Conservation (phyloP, 208 protist genomes). For the Trypanosoma brucei region DNA sequence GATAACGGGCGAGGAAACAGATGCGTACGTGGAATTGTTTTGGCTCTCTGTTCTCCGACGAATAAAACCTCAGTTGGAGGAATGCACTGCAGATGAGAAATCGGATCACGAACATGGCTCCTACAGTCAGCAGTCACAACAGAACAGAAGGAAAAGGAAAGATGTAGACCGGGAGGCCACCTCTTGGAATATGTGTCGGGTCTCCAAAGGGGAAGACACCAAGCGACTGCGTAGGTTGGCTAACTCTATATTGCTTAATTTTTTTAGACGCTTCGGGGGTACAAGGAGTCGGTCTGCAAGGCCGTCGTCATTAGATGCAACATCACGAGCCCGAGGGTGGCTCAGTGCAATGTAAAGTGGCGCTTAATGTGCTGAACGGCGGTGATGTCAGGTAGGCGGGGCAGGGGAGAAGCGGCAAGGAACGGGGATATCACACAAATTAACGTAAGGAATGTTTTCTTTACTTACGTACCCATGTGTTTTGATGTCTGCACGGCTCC, state of each 20-base stretch:
- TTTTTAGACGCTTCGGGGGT: conserved; percentile 1
- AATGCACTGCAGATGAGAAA: background rate
- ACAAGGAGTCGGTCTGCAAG: background rate
- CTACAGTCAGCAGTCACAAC: background rate
- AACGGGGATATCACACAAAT: too few species aligned
- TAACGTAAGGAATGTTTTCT: too few species aligned
- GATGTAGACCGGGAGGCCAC: background rate
- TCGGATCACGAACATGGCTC: background rate
- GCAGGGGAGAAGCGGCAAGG: too few species aligned
- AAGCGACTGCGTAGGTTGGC: background rate
- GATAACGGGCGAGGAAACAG: background rate
- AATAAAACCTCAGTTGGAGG: conserved; percentile 13
- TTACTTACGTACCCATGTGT: too few species aligned
- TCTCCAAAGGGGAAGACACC: background rate
- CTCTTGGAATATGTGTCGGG: background rate
- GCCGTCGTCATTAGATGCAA: background rate
- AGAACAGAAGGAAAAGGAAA: conserved; percentile 15
- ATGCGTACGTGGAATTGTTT: conserved; percentile 17
- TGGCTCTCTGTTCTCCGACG: conserved; percentile 20
- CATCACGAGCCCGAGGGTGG: background rate
- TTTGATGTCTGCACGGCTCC: too few species aligned
- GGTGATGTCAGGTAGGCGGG: too few species aligned
- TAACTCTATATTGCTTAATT: conserved; percentile 1
- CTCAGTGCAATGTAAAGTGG: background rate
- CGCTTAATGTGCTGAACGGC: too few species aligned